phyloP scores from a whole-genome alignment of 2,329 filamentous ascomycete species.

The Hypoxylon sp. region DNA sequence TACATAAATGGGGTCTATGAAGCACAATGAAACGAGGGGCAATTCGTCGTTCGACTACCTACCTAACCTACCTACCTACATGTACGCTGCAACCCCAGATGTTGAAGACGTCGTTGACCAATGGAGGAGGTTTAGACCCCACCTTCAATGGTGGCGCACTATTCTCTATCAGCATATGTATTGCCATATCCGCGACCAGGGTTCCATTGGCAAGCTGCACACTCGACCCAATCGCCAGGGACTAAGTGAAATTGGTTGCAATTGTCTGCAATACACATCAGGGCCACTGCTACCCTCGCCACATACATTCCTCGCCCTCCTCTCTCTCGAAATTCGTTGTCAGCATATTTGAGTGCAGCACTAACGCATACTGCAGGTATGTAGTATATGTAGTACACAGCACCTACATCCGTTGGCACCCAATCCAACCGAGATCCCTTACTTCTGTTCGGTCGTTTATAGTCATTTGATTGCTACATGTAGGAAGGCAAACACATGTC shows the following conservation, averaged over 20 bases:
- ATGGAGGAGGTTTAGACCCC: slow-evolving; percentile 39
- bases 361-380: slow-evolving; percentile 34
- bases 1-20: slow-evolving; percentile 17
- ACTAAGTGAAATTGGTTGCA: slow-evolving; percentile 31
- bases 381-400: slow-evolving; percentile 20
- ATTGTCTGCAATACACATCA: slow-evolving; percentile 40
- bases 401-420: slow-evolving; percentile 23
- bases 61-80: background rate
- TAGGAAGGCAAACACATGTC: slow-evolving; percentile 30
- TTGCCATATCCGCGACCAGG: slow-evolving; percentile 38
- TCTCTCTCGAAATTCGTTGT: slow-evolving; percentile 15
- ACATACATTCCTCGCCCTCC: slow-evolving; percentile 15
- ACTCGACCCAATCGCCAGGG: slow-evolving; percentile 43
- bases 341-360: slow-evolving; percentile 15
- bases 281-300: slow-evolving; percentile 39
- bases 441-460: slow-evolving; percentile 25
- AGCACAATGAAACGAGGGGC: slow-evolving; percentile 40
- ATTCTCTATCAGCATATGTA: slow-evolving; percentile 38
- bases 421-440: slow-evolving; percentile 38
- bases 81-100: slow-evolving; percentile 30
- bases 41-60: slow-evolving; percentile 27
- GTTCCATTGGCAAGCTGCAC: slow-evolving; percentile 37
- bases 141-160: slow-evolving; percentile 35
- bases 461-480: slow-evolving; percentile 15
- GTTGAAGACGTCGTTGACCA: slow-evolving; percentile 29